Base-by-base conservation (phyloP, 2,329 filamentous ascomycete species). In the Moelleriella libera region DNA sequence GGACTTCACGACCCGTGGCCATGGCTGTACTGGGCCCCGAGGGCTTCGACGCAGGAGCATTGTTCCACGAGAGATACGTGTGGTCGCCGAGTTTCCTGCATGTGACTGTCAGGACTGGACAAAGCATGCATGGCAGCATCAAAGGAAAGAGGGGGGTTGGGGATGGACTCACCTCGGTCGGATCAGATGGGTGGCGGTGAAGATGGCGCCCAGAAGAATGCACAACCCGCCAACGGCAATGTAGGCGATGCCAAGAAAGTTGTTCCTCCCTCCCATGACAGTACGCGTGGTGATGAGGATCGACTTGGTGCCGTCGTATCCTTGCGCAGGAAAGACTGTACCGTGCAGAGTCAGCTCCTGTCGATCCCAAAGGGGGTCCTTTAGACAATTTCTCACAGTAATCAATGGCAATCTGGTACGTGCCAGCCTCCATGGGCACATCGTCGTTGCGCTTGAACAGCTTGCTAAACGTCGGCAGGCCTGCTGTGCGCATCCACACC, bases 401-500 rank as follows among this genome's bases (percentile, higher is more conserved):
- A 49, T 80, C 72, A 52, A 97, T 84, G 46, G 84, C 71, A 47
- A 98, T 68, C 52, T 79, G 70, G 63, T 98, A 98, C 21, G 68
- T 78, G 30, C 90, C 92, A 12, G 68, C 60, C 34, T 61, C 58
- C 83, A 98, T 83, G 0, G 68, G 62, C 2, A 74, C 68, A 1
- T 71, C 71, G 60, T 95, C 83, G 60, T 96, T 96, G 50, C 88
- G 78, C 63, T 83, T 78, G 43, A 88, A 87, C 44, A 98, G 72
- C 69, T 98, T 98, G 75, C 86, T 95, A 63, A 98, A 98, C 5
- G 83, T 84, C 1, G 92, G 92, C 57, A 97, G 69, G 49, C 90
- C 92, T 29, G 92, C 92, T 2, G 94, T 94, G 57, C 92, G 82
- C 92, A 98, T 98, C 92, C 92, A 98, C 28, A 97, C 89, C 67